Evolutionary conservation across 2,329 filamentous ascomycete species (phyloP).

Genomic region (Hypomyces rosellus): DNA sequence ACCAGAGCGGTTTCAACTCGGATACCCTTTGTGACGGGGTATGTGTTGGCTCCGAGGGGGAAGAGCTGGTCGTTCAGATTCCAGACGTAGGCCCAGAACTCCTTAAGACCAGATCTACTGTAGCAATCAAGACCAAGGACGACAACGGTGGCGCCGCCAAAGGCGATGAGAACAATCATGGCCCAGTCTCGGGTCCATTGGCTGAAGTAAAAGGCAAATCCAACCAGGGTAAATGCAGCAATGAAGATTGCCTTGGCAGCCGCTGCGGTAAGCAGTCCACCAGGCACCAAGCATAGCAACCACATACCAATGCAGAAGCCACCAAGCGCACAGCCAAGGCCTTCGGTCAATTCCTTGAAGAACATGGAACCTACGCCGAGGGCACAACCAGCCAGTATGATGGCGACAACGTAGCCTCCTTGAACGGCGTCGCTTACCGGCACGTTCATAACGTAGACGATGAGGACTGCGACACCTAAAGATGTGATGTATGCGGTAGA

Average conservation of each 20-base stretch:
- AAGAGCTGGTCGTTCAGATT: conserved; percentile 72
- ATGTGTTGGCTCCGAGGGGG: conserved; percentile 67
- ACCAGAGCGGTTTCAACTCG: conserved; percentile 76
- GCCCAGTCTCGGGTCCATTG: conserved; percentile 72
- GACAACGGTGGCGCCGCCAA: conserved; percentile 71
- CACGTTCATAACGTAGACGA: conserved; percentile 80
- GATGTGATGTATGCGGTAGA: conserved; percentile 68
- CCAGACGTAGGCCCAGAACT: conserved; percentile 96
- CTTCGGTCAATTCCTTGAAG: conserved; percentile 76
- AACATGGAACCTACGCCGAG: conserved; percentile 69
- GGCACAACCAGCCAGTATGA: conserved; percentile 63
- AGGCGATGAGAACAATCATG: conserved; percentile 69
- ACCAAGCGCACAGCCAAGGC: conserved; percentile 77
- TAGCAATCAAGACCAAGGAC: conserved; percentile 89
- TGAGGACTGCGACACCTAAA: conserved; percentile 71
- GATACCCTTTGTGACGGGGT: conserved; percentile 81
- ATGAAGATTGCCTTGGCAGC: conserved; percentile 70
- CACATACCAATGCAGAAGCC: conserved; percentile 88
- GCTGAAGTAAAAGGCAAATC: conserved; percentile 71
- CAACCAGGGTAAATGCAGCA: conserved; percentile 58
- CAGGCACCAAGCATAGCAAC: conserved; percentile 71
- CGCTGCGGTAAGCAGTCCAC: conserved; percentile 62
- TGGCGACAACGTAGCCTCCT: conserved; percentile 79
- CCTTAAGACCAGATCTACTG: conserved; percentile 81
- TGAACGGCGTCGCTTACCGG: conserved; percentile 71